Conservation (phyloP, 2,329 filamentous ascomycete species). For the Neocucurbitaria cava region DNA sequence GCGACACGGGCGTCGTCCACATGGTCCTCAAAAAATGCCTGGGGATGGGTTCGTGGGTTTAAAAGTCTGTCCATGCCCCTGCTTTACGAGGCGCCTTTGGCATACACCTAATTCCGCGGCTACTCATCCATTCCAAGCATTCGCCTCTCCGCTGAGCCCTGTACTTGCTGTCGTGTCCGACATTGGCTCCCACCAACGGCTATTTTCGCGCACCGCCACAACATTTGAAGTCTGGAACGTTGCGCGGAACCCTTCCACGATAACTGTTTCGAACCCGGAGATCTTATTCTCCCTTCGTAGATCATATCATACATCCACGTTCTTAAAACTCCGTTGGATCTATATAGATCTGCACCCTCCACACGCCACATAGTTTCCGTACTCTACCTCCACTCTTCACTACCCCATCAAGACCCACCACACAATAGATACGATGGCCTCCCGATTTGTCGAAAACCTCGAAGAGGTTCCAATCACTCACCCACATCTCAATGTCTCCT, state of each 20-base stretch:
- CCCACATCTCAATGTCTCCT: conserved; percentile 48
- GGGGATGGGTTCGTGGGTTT: conserved; percentile 10
- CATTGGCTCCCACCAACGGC: neutral
- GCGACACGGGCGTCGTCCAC: conserved; percentile 24
- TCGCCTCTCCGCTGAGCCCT: neutral
- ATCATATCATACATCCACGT: conserved; percentile 18
- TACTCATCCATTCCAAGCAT: neutral
- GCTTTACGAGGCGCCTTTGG: neutral
- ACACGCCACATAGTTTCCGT: neutral
- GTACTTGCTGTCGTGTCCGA: neutral
- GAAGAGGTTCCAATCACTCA: conserved; percentile 47
- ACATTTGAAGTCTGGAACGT: conserved; percentile 10
- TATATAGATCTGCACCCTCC: conserved; percentile 18
- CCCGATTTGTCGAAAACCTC: conserved; percentile 50
- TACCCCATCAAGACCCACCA: neutral
- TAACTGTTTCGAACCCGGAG: neutral
- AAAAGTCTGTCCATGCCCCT: conserved; percentile 22
- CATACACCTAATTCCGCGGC: neutral
- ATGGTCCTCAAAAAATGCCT: conserved; percentile 20
- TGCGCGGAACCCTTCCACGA: conserved; percentile 1
- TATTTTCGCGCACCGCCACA: conserved; percentile 13
- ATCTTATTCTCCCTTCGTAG: conserved; percentile 2
- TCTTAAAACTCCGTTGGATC: conserved; percentile 3
- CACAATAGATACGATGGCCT: conserved; percentile 34
- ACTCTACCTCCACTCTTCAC: neutral